Base-by-base conservation (phyloP, 371 early-diverging fungal species). In the Dichotomocladium elegans region DNA sequence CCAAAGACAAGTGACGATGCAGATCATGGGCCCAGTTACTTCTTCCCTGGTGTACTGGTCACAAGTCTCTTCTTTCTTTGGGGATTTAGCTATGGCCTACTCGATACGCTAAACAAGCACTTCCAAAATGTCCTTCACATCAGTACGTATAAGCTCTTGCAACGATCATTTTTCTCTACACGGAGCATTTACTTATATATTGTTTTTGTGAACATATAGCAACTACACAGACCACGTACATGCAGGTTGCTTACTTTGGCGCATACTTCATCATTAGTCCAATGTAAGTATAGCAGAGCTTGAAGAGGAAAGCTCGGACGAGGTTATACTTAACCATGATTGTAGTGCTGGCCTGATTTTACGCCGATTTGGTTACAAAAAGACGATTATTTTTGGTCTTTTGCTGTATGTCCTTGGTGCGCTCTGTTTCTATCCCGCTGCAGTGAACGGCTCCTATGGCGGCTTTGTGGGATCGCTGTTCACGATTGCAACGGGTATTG, bases 181-280 rank as follows among this genome's bases (percentile, higher is more conserved):
- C 28, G n/a, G 12, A 19, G 24, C 7, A 24, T 42, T 42, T 42
- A 12, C 14, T 12, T 21, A 17, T 22, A 42, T 24, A 33, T 14
- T 10, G 33, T 33, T 44, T 53, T 19, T 53, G 31, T 34, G 6
- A 27, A 22, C 33, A n/a, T 12, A 34, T 48, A 73, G 74, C 68
- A 22, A 73, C 74, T 0, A 73, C 74, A 5, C 58, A 77, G 41
- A 72, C 71, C 10, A 73, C 77, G 1, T 66, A 63, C 46, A 68
- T 77, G 66, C 77, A 77, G 51, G 73, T 77, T 4, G 73, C 77
- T 2, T 77, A 77, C 33, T 77, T 73, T 53, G 77, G 77, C 31
- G 77, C 73, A 14, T 75, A 75, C 41, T 72, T 75, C 48, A 55
- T 75, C 2, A 60, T 69, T 41, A 67, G 72, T 67, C 61, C 69